phyloP scores from a whole-genome alignment of 116 monocot genomes.

The Phalaenopsis hybrid region DNA sequence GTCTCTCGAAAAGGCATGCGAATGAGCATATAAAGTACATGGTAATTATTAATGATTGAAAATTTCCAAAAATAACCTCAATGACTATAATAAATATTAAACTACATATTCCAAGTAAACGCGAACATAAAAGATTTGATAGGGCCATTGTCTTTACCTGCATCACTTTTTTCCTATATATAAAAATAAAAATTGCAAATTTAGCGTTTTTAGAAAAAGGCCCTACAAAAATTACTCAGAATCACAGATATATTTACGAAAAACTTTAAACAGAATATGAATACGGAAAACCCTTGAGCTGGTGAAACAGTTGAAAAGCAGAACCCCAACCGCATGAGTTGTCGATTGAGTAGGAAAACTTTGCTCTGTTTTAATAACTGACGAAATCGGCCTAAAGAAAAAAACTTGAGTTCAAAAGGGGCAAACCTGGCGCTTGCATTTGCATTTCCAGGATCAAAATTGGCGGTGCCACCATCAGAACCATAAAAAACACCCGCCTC shows the following conservation, averaged over 20 bases:
- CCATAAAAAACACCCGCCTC: not conserved
- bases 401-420: not conserved
- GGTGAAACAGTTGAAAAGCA: not conserved
- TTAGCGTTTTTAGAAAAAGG: too few relatives aligned
- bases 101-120: too few relatives aligned
- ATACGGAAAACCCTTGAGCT: not conserved
- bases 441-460: not conserved
- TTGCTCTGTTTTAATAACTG: not conserved
- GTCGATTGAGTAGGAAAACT: not conserved
- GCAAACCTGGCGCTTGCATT: constrained; percentile 3
- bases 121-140: too few relatives aligned
- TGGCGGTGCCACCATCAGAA: not conserved
- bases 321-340: not conserved
- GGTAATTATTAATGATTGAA: too few relatives aligned
- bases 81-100: too few relatives aligned
- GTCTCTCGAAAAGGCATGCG: too few relatives aligned
- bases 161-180: too few relatives aligned
- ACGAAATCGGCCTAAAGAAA: not conserved
- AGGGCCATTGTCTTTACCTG: too few relatives aligned
- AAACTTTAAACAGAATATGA: not conserved
- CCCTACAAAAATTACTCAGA: too few relatives aligned
- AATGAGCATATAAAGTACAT: too few relatives aligned
- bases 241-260: not conserved
- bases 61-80: too few relatives aligned
- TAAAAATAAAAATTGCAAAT: too few relatives aligned